These are phyloP conservation scores for Raffaelea deltoideospora DNA, from an alignment of 2,329 filamentous ascomycete genomes.

Conservation along the genomic window DNA sequence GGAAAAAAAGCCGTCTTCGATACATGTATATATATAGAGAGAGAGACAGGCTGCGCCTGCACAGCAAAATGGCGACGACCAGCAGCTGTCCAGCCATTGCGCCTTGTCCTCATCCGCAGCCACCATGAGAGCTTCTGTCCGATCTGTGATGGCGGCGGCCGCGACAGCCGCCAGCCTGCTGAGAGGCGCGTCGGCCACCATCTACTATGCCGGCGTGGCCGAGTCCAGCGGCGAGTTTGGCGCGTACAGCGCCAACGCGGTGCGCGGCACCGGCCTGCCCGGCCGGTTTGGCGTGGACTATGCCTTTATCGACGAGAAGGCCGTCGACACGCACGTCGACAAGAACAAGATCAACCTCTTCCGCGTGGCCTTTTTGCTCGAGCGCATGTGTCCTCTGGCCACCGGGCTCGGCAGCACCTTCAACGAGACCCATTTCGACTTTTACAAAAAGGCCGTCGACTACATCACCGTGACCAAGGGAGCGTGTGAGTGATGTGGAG, in stretches of 20 bases:
- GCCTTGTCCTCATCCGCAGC: too few relatives aligned
- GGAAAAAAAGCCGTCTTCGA: too few relatives aligned
- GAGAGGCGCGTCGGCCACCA: constrained; percentile 21
- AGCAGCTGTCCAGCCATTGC: too few relatives aligned
- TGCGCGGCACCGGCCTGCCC: constrained; percentile 27
- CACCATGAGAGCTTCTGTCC: constrained; percentile 12
- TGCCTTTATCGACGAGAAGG: constrained; percentile 29
- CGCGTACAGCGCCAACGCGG: constrained; percentile 21
- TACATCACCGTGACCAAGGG: constrained; percentile 33
- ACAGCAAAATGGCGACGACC: too few relatives aligned
- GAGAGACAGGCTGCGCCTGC: not conserved
- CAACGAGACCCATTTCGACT: constrained; percentile 32
- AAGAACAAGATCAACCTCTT: constrained; percentile 31
- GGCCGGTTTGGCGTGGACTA: constrained; percentile 34
- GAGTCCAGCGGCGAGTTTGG: constrained; percentile 32
- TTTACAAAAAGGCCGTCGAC: constrained; percentile 29
- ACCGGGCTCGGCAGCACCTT: constrained; percentile 31
- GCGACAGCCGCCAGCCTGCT: constrained; percentile 7
- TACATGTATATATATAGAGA: too few relatives aligned
- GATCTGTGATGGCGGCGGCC: not conserved
- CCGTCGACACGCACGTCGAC: constrained; percentile 29
- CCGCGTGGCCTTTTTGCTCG: constrained; percentile 32
- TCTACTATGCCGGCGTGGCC: constrained; percentile 31
- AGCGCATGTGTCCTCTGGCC: constrained; percentile 31
- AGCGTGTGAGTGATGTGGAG: too few relatives aligned